A percentile compares a stretch with the other conserved stretches of the same genome.
phyloP scores from a whole-genome alignment of 2,329 filamentous ascomycete genomes.

The Phialophora macrospora region DNA sequence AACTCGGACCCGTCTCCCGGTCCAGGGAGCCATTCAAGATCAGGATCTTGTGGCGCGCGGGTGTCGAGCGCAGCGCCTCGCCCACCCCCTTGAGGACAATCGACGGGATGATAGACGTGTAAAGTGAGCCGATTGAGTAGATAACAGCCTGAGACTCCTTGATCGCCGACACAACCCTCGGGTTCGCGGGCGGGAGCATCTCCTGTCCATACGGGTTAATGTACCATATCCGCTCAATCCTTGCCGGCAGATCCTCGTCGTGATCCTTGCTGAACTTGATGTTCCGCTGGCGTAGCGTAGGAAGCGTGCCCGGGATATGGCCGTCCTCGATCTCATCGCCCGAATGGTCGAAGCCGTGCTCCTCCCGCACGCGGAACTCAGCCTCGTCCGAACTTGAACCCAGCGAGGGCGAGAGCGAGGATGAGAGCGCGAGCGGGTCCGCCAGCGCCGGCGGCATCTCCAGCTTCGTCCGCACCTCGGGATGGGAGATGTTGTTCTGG shows the following conservation, averaged over 20 bases:
- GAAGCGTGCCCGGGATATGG: constrained; percentile 67
- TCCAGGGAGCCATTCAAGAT: constrained; percentile 84
- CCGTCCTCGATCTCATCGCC: constrained; percentile 50
- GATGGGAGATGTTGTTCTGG: constrained; percentile 91
- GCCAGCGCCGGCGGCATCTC: constrained; percentile 42
- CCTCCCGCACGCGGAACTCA: constrained; percentile 32
- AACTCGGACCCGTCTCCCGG: constrained; percentile 78
- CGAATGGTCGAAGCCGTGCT: constrained; percentile 10
- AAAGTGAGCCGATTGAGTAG: constrained; percentile 92
- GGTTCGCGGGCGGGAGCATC: constrained; percentile 82
- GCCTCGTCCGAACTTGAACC: neutral
- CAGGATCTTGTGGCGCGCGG: constrained; percentile 71
- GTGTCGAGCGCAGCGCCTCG: constrained; percentile 60
- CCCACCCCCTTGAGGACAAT: constrained; percentile 79
- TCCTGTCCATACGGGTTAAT: constrained; percentile 99
- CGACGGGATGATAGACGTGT: constrained; percentile 84
- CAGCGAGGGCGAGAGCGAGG: neutral
- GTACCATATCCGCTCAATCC: constrained; percentile 88
- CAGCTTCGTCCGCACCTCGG: constrained; percentile 52
- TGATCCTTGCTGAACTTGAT: constrained; percentile 84
- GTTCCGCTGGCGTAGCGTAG: constrained; percentile 77
- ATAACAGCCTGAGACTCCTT: constrained; percentile 70
- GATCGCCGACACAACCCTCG: constrained; percentile 74
- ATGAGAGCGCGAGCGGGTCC: neutral
- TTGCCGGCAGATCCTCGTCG: constrained; percentile 76